A percentile compares a stretch with the other conserved stretches of the same genome.
Evolutionary conservation across 2,329 filamentous ascomycete species (phyloP).

Genomic region (Fusarium armeniacum): DNA sequence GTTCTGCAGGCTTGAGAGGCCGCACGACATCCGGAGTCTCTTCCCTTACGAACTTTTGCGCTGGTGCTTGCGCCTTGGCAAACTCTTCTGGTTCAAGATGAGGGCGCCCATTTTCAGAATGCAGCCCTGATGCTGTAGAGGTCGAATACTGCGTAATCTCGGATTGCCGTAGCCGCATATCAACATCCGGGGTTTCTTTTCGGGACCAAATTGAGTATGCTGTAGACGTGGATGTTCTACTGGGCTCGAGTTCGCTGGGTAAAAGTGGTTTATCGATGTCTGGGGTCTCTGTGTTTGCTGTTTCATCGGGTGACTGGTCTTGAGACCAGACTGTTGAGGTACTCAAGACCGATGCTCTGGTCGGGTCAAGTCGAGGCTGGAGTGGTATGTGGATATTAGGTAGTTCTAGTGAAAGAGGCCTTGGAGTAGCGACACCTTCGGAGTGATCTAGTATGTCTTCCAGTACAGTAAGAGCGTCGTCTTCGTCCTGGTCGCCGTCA

Average conservation of each 20-base stretch:
- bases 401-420: constrained; percentile 27
- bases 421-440: constrained; percentile 26
- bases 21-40: constrained; percentile 19
- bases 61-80: constrained; percentile 13
- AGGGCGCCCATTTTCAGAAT: constrained; percentile 24
- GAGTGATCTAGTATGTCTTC: constrained; percentile 25
- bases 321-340: constrained; percentile 34
- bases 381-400: constrained; percentile 31
- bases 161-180: constrained; percentile 28
- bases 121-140: constrained; percentile 31
- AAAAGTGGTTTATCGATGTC: constrained; percentile 29
- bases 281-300: constrained; percentile 21
- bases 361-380: constrained; percentile 15
- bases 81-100: constrained; percentile 26
- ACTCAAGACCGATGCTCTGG: constrained; percentile 30
- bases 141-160: constrained; percentile 28
- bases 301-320: constrained; percentile 7
- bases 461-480: constrained; percentile 32
- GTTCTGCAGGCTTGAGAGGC: constrained; percentile 24
- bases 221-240: constrained; percentile 25
- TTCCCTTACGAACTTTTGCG: constrained; percentile 20
- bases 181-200: constrained; percentile 22
- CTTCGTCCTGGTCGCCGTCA: constrained; percentile 16
- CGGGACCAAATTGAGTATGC: constrained; percentile 23
- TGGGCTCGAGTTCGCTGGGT: constrained; percentile 23